These are phyloP conservation scores for Stephanodiscus triporus DNA, from an alignment of 108 stramenopile genomes.

Conservation along the genomic window DNA sequence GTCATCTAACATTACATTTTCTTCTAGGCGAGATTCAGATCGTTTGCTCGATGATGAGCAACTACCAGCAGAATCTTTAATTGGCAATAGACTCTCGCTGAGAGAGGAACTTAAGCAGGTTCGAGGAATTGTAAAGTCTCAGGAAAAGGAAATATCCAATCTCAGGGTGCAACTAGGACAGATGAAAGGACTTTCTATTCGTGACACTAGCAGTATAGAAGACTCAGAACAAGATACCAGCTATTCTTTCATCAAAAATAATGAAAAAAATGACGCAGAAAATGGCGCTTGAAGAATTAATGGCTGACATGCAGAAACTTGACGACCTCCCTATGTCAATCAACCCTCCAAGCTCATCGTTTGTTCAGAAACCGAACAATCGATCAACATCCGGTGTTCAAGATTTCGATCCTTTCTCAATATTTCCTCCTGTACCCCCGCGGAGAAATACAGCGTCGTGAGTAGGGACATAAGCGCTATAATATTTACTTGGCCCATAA, in stretches of 20 bases:
- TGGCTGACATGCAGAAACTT: background rate
- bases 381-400: background rate
- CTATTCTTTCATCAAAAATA: conserved; percentile 3
- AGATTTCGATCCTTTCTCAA: background rate
- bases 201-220: background rate
- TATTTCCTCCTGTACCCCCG: background rate
- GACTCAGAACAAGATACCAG: background rate
- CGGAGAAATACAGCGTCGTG: background rate
- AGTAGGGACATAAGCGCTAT: no score
- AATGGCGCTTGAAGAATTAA: background rate
- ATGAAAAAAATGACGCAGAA: background rate
- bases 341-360: background rate
- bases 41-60: background rate
- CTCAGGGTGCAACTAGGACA: background rate
- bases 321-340: background rate
- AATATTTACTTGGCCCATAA: no score
- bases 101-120: background rate
- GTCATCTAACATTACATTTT: background rate
- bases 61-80: no score
- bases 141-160: background rate
- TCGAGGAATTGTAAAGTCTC: background rate
- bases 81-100: background rate
- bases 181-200: background rate
- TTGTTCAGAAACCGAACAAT: background rate
- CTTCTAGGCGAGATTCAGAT: background rate